Base-by-base conservation (phyloP, 371 early-diverging fungal species). In the Funneliformis caledonium region DNA sequence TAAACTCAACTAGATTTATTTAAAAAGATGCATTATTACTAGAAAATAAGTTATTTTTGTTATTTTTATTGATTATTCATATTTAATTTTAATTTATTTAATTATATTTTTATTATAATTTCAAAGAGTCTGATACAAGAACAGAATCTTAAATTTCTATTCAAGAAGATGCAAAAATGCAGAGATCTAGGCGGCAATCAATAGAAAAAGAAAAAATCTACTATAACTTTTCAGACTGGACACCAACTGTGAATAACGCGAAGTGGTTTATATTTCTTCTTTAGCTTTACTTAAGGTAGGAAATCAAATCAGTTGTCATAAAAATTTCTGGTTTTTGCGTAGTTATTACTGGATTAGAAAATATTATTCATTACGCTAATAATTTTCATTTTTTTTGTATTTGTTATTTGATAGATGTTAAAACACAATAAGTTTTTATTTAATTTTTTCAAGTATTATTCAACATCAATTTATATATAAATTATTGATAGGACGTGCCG, bases 241-340 rank as follows among this genome's bases (percentile, higher is more conserved):
- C 82, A 87, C 81, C 94, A 26, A 93, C 93, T 48, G 95, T 96
- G 14, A 99, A 99, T 87, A 99, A 99, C 76, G 96, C 99, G 99
- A 99, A 89, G 97, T 97, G 86, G 96, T 99, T 33, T 97, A 99
- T 87, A 99, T 99, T 81, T 99, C 99, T 31, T 98, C 99, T 9
- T 92, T 99, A 59, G 99, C 99, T 0, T 91, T 99, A 42, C 88
- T 99, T 60, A 99, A 99, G 92, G 97, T 97, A 92, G 43, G 22
- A 68, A n/a, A 64, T 33, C 16, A 42, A 14, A 43, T 52, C 16
- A 14, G 16, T 14, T 7, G 22, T 62, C 8, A 62, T n/a, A 64
- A 31, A 62, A 64, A 64, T 5, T 19, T 64, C 26, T 31, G 22
- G 64, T 26, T 26, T 11, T 33, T 10, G 64, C 64, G 11, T 19